Evolutionary conservation across 2,329 filamentous ascomycete genomes (phyloP), one percentile per base, ranked within the genome.

Genomic region (Phialocephala sp.): DNA sequence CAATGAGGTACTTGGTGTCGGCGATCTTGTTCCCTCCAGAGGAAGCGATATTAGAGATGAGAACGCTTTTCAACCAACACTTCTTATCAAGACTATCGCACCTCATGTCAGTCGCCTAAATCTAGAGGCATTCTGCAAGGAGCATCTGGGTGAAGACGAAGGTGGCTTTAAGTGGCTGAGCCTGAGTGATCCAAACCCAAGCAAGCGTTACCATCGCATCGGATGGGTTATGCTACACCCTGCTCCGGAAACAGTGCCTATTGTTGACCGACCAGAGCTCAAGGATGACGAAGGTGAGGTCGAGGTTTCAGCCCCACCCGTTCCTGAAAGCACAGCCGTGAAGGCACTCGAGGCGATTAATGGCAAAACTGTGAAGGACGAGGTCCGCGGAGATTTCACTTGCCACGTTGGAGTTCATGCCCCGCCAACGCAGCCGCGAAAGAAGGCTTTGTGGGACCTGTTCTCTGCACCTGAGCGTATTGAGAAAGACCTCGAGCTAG

Each of bases 171-270:
- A 94, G 76, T 98, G 94, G 89, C 84, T 99, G 5, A 98, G 94
- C 39, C 85, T 99, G 59, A 97, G 94, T 71, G 95, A 99, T 74
- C 95, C 95, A 0, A 99, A 99, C 75, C 95, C 95, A 1, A 91
- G 93, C 74, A 99, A 99, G 81, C 91, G 97, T 69, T 99, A 94
- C 75, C 95, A 99, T 76, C 90, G 95, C 24, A 98, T 99, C 78
- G 95, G 95, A 24, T 99, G 96, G 94, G 96, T 99, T 67, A 95
- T 98, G 85, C 85, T 99, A 11, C 91, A 98, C 74, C 91, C 93
- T 18, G 88, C 88, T 15, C 84, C 90, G 0, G 92, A 96, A 63
- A 83, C 85, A 24, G 80, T 84, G 6, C 82, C 85, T 56, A 84
- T 88, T 14, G 81, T 89, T 66, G 92, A 96, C 72, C 85, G 89